Evolutionary conservation across 768 basidiomycete species (phyloP).

Genomic region (Dentipellis fragilis): DNA sequence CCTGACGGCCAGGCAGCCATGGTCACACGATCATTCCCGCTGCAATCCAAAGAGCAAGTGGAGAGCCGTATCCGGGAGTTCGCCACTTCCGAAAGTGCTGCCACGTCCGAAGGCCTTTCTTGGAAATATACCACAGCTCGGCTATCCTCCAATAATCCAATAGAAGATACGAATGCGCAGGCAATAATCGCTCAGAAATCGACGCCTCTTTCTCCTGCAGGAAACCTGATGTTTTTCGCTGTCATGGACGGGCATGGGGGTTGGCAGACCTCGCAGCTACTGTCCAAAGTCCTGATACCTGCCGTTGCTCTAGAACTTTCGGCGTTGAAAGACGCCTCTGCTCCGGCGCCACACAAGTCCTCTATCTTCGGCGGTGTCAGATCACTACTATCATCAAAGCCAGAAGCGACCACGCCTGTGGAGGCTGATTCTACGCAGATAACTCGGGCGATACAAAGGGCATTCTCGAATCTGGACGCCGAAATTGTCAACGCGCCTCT

Average conservation of each 20-base stretch:
- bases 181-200: conserved; percentile 57
- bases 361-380: conserved; percentile 27
- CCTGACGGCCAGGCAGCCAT: conserved; percentile 53
- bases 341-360: conserved; percentile 17
- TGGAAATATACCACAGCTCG: conserved; percentile 77
- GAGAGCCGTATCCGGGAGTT: conserved; percentile 50
- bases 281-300: conserved; percentile 77
- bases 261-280: conserved; percentile 69
- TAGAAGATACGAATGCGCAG: conserved; percentile 80
- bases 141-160: conserved; percentile 78
- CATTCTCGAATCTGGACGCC: conserved; percentile 77
- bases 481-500: conserved; percentile 76
- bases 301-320: conserved; percentile 73
- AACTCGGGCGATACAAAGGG: conserved; percentile 58
- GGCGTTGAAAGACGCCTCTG: conserved; percentile 33
- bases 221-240: conserved; percentile 76
- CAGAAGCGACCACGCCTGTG: conserved; percentile 21
- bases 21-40: conserved; percentile 39
- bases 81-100: conserved; percentile 34
- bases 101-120: conserved; percentile 42
- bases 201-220: conserved; percentile 46
- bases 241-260: conserved; percentile 92
- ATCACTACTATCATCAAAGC: conserved; percentile 23
- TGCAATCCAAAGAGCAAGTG: conserved; percentile 45
- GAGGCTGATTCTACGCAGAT: conserved; percentile 43